A percentile compares a stretch with the other conserved stretches of the same genome.
Conservation (phyloP, 2,329 filamentous ascomycete species). For the Hyphodiscus sp. region DNA sequence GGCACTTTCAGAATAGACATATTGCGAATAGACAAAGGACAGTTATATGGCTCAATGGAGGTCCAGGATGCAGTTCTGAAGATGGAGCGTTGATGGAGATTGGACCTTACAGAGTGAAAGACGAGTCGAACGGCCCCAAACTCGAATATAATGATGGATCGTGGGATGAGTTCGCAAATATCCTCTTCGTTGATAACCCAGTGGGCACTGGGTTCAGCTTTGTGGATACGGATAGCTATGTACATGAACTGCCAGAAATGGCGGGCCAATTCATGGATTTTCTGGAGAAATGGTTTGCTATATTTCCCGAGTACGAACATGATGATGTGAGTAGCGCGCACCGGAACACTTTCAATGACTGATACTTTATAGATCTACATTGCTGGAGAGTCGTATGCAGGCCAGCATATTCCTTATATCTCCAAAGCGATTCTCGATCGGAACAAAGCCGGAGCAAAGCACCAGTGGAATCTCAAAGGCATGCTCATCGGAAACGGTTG, state of each 20-base stretch:
- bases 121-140: slow-evolving; percentile 48
- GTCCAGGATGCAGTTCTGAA: slow-evolving; percentile 94
- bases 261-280: slow-evolving; percentile 81
- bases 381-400: slow-evolving; percentile 92
- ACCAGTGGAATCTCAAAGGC: slow-evolving; percentile 72
- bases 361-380: slow-evolving; percentile 66
- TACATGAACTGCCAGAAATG: slow-evolving; percentile 84
- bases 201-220: slow-evolving; percentile 97
- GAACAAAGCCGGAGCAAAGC: slow-evolving; percentile 56
- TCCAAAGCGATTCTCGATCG: slow-evolving; percentile 83
- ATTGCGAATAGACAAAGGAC: slow-evolving; percentile 88
- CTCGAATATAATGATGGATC: slow-evolving; percentile 84
- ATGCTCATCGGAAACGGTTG: slow-evolving; percentile 95
- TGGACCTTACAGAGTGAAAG: slow-evolving; percentile 81
- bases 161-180: slow-evolving; percentile 96
- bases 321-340: slow-evolving; percentile 72
- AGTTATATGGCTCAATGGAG: slow-evolving; percentile 95
- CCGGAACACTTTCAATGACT: slow-evolving; percentile 14
- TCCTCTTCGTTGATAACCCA: slow-evolving; percentile 95
- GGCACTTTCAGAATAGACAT: slow-evolving; percentile 94
- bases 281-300: slow-evolving; percentile 79
- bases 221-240: slow-evolving; percentile 79
- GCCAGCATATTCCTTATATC: slow-evolving; percentile 96
- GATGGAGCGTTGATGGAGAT: slow-evolving; percentile 87
- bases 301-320: slow-evolving; percentile 86